A percentile compares a stretch with the other conserved stretches of the same genome.
Evolutionary conservation across 148 eudicot genomes (phyloP).

Genomic region (Nepenthes gracilis): DNA sequence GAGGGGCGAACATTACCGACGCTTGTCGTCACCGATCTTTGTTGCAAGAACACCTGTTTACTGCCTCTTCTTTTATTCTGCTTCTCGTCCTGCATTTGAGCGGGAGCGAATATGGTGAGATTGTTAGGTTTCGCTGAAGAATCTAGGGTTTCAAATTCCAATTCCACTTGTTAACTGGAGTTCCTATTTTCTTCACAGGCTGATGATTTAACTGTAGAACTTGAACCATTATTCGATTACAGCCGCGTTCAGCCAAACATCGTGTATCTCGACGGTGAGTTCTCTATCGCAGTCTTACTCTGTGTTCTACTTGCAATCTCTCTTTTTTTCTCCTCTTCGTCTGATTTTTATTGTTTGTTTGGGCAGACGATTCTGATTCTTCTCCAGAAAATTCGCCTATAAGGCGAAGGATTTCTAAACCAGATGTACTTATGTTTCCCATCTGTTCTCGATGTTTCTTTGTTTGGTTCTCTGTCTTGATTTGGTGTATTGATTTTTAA

Average conservation of each 20-base stretch:
- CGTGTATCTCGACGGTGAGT: conserved; percentile 44
- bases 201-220: conserved; percentile 45
- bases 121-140: no score
- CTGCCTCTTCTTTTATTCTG: no score
- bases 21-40: no score
- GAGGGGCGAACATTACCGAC: no score
- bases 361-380: conserved; percentile 36
- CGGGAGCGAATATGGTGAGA: no score
- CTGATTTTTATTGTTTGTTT: not conserved
- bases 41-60: no score
- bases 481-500: not conserved
- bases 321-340: not conserved
- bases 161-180: not conserved
- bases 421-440: conserved; percentile 9
- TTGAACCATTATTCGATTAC: conserved; percentile 88
- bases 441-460: not conserved
- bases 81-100: no score
- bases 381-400: conserved; percentile 28
- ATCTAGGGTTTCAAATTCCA: conserved; percentile 4
- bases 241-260: conserved; percentile 63
- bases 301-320: not conserved
- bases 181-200: conserved; percentile 9
- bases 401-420: conserved; percentile 30
- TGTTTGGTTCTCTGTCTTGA: not conserved
- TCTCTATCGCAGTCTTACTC: not conserved